Evolutionary conservation across 768 basidiomycete genomes (phyloP).

Genomic region (Trametes cubensis): DNA sequence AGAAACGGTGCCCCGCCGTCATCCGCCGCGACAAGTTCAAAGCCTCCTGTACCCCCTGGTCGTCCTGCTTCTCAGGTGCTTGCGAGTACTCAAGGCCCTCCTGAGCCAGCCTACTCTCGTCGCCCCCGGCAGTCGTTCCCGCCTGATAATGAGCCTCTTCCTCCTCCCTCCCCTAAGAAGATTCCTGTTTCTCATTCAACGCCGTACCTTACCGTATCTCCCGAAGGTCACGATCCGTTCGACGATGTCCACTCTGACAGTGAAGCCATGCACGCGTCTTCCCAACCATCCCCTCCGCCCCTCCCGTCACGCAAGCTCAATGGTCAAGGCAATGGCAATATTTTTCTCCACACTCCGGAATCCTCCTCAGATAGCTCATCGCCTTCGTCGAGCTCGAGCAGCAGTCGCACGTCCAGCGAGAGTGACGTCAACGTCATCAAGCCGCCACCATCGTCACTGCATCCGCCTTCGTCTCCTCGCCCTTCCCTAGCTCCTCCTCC

Average conservation of each 20-base stretch:
- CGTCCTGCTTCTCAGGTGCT: conserved; percentile 12
- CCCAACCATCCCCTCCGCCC: conserved; percentile 10
- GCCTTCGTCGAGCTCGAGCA: conserved; percentile 39
- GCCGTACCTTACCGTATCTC: conserved; percentile 6
- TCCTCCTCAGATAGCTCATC: conserved; percentile 19
- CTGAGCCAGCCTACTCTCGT: conserved; percentile 13
- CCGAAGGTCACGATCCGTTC: conserved; percentile 15
- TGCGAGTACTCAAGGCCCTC: not conserved
- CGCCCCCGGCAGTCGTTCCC: conserved; percentile 18
- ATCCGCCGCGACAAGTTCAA: not conserved
- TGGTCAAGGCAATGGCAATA: conserved; percentile 2
- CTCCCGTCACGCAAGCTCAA: conserved; percentile 18
- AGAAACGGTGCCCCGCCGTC: not conserved
- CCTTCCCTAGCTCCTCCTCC: conserved; percentile 26
- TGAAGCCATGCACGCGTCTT: not conserved
- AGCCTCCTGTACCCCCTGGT: not conserved
- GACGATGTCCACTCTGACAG: conserved; percentile 15
- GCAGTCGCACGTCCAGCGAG: conserved; percentile 43
- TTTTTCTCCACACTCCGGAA: conserved; percentile 16
- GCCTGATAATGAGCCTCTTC: not conserved
- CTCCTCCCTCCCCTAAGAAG: not conserved
- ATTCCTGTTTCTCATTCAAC: not conserved
- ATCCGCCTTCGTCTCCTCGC: conserved; percentile 23
- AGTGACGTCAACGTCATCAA: conserved; percentile 32
- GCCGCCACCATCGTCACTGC: conserved; percentile 25